phyloP scores from a whole-genome alignment of 208 protist species.

The Acanthamoeba castellanii region DNA sequence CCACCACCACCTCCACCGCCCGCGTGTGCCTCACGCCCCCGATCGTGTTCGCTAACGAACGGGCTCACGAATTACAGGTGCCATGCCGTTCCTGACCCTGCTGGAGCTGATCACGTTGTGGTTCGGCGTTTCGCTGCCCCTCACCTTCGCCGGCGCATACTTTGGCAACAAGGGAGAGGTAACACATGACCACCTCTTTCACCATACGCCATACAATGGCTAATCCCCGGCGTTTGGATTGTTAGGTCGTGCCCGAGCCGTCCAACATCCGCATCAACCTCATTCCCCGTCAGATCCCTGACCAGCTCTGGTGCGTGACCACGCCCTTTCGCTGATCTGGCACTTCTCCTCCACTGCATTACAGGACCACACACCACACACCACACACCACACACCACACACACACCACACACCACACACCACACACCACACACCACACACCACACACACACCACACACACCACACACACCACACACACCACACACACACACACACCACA shows the following conservation, averaged over 20 bases:
- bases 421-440: too few relatives aligned
- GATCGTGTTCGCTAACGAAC: conserved; percentile 68
- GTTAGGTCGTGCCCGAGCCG: conserved; percentile 86
- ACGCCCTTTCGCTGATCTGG: neutral
- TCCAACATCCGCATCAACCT: conserved; percentile 94
- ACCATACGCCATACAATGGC: too few relatives aligned
- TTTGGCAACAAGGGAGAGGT: conserved; percentile 93
- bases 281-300: conserved; percentile 97
- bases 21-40: neutral
- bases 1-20: too few relatives aligned
- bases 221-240: neutral
- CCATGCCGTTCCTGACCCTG: conserved; percentile 87
- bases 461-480: too few relatives aligned
- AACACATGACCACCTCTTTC: too few relatives aligned
- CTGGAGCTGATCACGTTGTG: conserved; percentile 88
- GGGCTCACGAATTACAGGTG: conserved; percentile 52
- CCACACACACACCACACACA: too few relatives aligned
- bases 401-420: too few relatives aligned
- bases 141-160: conserved; percentile 96
- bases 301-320: conserved; percentile 85
- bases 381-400: too few relatives aligned
- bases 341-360: neutral
- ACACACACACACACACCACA: too few relatives aligned
- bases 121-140: conserved; percentile 95
- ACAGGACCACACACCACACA: too few relatives aligned